phyloP scores from a whole-genome alignment of 139 green algal species.

The Chlorella sp. region DNA sequence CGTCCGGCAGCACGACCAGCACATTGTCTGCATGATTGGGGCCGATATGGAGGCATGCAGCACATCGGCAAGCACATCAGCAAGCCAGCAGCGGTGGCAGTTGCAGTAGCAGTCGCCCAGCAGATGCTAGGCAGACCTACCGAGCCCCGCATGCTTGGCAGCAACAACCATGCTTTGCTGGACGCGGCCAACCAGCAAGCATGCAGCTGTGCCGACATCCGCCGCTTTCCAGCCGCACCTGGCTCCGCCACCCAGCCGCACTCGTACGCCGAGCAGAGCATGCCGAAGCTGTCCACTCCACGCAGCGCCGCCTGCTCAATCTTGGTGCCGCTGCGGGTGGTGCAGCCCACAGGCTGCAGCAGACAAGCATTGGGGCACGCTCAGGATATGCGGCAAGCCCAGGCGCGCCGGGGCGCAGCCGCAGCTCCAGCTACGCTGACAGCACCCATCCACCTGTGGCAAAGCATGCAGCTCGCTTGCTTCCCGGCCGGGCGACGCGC shows the following conservation, averaged over 20 bases:
- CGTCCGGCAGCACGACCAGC: slow-evolving; percentile 67
- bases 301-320: slow-evolving; percentile 68
- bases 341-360: slow-evolving; percentile 62
- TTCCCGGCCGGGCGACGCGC: too few relatives aligned
- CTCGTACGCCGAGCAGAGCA: slow-evolving; percentile 85
- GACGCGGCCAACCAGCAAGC: not conserved
- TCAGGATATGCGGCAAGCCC: too few relatives aligned
- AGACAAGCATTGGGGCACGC: not conserved
- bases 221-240: slow-evolving; percentile 33
- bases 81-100: not conserved
- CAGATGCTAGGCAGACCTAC: not conserved
- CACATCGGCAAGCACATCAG: not conserved
- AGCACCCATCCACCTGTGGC: too few relatives aligned
- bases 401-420: too few relatives aligned
- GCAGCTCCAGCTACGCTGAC: too few relatives aligned
- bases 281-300: slow-evolving; percentile 78
- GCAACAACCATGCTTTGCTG: not conserved
- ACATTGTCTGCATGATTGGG: slow-evolving; percentile 43
- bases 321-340: slow-evolving; percentile 59
- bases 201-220: too few relatives aligned
- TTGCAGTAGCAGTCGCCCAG: not conserved
- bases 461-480: too few relatives aligned
- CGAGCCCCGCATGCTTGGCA: not conserved
- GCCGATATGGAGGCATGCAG: too few relatives aligned
- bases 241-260: slow-evolving; percentile 71